These are phyloP conservation scores for Maudiozyma turicensis DNA, from an alignment of 805 yeast genomes.

Conservation along the genomic window DNA sequence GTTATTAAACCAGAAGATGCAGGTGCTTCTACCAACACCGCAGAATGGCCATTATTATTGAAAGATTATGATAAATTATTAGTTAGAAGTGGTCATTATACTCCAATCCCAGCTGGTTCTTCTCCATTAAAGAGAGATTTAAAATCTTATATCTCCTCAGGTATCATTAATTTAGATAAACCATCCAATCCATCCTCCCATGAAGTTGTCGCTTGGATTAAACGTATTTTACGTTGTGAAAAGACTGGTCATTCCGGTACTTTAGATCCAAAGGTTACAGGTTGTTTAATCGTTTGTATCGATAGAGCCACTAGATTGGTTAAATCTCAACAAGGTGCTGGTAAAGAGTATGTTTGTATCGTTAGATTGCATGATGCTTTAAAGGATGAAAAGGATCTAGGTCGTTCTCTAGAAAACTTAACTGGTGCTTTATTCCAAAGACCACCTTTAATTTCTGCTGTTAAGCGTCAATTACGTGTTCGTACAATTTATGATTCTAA, in stretches of 20 bases:
- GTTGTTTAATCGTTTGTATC: conserved; percentile 95
- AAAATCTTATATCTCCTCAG: conserved; percentile 80
- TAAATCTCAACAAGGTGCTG: conserved; percentile 98
- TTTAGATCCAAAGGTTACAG: conserved; percentile 96
- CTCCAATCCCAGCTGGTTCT: conserved; percentile 94
- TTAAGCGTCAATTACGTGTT: conserved; percentile 96
- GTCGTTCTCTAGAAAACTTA: conserved; percentile 79
- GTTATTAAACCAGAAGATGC: conserved; percentile 83
- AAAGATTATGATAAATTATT: conserved; percentile 89
- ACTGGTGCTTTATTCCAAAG: conserved; percentile 99
- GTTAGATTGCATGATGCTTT: conserved; percentile 91
- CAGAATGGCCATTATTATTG: conserved; percentile 91
- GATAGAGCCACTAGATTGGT: conserved; percentile 98
- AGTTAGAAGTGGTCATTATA: conserved; percentile 94
- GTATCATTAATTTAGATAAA: conserved; percentile 94
- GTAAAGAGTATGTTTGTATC: conserved; percentile 98
- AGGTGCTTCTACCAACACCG: conserved; percentile 72
- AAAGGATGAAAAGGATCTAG: conserved; percentile 82
- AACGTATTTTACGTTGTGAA: conserved; percentile 88
- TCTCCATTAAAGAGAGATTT: conserved; percentile 92
- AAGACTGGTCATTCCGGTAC: conserved; percentile 99
- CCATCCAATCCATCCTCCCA: conserved; percentile 98
- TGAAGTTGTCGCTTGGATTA: conserved; percentile 99
- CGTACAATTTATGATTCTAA: conserved; percentile 96
- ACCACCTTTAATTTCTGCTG: conserved; percentile 98